Evolutionary conservation across 2,329 filamentous ascomycete genomes (phyloP), one percentile per base, ranked within the genome.

Genomic region (Fusarium sp.): DNA sequence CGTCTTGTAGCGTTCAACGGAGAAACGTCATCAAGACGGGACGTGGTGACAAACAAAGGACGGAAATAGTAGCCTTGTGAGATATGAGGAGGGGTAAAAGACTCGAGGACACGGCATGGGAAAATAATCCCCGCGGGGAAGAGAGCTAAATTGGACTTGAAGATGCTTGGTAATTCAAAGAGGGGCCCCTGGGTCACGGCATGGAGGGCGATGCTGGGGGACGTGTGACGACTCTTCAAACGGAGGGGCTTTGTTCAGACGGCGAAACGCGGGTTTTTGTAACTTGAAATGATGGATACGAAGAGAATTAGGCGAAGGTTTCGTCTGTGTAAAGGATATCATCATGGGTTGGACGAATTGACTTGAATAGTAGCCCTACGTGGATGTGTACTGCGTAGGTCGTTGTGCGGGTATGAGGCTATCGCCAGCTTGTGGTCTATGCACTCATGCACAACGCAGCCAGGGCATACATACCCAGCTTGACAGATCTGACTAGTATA

Each of bases 171-270:
- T 27, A 43, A 27, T 7, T 25, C 25, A 45, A 8, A 35, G 38
- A 33, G 52, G 37, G 63, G 17, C 62, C 65, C 66, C 60, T 73
- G 64, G 66, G 71, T 65, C 70, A 80, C 79, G 47, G 40, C 73
- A 76, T 72, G n/a, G 38, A 43, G 47, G 27, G 45, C 20, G 67
- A 76, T 69, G 76, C 45, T 71, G 77, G 57, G 72, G 47, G 66
- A 80, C 73, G 79, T 79, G 69, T 40, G 75, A 79, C 72, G 60
- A 50, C 63, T 65, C 63, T 62, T 50, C 68, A 76, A 77, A 79
- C 74, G 67, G 66, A 72, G 32, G 62, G 11, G 43, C 4, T 45
- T 74, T 54, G 47, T 54, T 32, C 17, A 50, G 33, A 54, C 47
- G 60, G 32, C 25, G 45, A 27, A 40, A 56, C 32, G 35, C 22